Conservation (phyloP, 2,329 filamentous ascomycete species). For the Xylaria digitata region DNA sequence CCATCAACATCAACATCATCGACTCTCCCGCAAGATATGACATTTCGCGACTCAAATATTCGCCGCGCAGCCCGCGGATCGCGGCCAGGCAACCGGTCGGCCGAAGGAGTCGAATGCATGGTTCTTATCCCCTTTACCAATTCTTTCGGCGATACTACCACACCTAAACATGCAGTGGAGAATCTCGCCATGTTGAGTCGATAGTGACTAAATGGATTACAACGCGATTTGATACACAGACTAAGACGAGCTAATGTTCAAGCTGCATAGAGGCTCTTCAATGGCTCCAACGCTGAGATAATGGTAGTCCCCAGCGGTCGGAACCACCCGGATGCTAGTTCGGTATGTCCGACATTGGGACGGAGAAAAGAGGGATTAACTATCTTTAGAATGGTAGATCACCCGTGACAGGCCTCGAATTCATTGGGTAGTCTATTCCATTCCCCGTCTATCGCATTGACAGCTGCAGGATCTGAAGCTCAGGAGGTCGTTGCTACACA, state of each 20-base stretch:
- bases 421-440: not conserved
- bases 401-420: not conserved
- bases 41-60: not conserved
- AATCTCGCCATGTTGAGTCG: not conserved
- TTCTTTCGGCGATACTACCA: not conserved
- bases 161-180: conserved; percentile 4
- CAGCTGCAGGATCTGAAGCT: conserved; percentile 2
- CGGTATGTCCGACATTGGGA: not conserved
- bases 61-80: not conserved
- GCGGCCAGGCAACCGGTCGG: too few relatives aligned
- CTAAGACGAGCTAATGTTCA: not conserved
- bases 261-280: not conserved
- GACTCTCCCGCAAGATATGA: not conserved
- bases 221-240: too few relatives aligned
- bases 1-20: not conserved
- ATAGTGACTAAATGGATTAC: too few relatives aligned
- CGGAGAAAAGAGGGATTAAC: not conserved
- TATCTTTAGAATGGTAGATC: not conserved
- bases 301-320: not conserved
- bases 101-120: conserved; percentile 12
- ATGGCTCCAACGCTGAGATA: too few relatives aligned
- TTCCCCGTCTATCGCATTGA: not conserved
- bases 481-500: not conserved
- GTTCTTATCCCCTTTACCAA: not conserved
- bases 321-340: not conserved